Percentiles rank a stretch among this genome's conserved stretches.
Conservation (phyloP, 106 monocot genomes). For the Allium fistulosum region DNA sequence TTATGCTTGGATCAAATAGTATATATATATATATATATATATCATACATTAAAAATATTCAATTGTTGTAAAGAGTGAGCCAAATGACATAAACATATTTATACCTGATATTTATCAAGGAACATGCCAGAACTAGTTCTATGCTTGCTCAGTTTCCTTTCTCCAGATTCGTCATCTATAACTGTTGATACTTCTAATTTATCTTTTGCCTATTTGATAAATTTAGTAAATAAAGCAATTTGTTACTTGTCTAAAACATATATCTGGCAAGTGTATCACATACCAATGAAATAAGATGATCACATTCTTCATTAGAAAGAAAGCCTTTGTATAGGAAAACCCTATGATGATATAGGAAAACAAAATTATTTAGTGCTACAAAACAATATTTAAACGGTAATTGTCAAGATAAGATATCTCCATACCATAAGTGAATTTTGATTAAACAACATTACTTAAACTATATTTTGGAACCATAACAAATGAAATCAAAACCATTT, state of each 20-base stretch:
- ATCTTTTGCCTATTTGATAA: constrained; percentile 8
- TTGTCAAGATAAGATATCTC: not conserved
- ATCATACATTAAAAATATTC: too few species aligned
- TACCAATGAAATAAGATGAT: constrained; percentile 21
- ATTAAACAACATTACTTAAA: not conserved
- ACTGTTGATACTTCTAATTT: constrained; percentile 15
- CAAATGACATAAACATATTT: too few species aligned
- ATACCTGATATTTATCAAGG: constrained; percentile 1
- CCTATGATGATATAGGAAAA: not conserved
- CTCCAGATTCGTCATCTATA: constrained; percentile 9
- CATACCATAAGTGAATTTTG: not conserved
- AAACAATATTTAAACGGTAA: too few species aligned
- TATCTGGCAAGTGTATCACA: too few species aligned
- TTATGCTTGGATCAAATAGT: too few species aligned
- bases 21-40: too few species aligned
- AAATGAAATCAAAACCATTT: too few species aligned
- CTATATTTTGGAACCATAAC: too few species aligned
- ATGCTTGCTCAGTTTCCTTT: constrained; percentile 11
- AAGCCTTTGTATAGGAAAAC: constrained; percentile 27
- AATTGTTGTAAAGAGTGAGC: too few species aligned
- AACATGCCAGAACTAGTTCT: constrained; percentile 21
- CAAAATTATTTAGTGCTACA: too few species aligned
- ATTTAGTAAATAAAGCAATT: too few species aligned
- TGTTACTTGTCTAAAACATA: too few species aligned
- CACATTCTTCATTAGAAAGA: constrained; percentile 21